These are phyloP conservation scores for Pythium diclinum DNA, from an alignment of 352 stramenopile genomes.

Conservation along the genomic window DNA sequence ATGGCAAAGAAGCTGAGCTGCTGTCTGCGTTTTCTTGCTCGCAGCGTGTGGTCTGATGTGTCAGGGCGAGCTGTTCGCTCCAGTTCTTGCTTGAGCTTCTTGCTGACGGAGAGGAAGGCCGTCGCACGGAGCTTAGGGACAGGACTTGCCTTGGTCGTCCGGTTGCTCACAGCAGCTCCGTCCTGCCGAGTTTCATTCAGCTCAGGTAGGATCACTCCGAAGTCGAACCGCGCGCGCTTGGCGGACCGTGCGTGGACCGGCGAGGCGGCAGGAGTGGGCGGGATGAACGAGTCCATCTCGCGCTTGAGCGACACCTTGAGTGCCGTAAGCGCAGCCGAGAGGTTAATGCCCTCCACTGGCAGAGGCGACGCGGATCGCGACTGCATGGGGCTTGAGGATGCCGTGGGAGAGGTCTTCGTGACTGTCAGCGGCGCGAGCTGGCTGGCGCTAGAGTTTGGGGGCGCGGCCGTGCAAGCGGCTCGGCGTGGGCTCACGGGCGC, in stretches of 20 bases:
- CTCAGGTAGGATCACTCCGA: slow-evolving; percentile 28
- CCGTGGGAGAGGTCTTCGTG: slow-evolving; percentile 9
- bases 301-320: slow-evolving; percentile 78
- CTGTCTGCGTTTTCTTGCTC: slow-evolving; percentile 52
- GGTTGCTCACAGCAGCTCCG: slow-evolving; percentile 6
- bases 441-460: slow-evolving; percentile 10
- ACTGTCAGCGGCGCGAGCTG: slow-evolving; percentile 10
- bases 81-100: slow-evolving; percentile 68
- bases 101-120: slow-evolving; percentile 70
- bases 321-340: slow-evolving; percentile 54
- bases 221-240: slow-evolving; percentile 69
- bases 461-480: background rate
- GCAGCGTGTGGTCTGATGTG: slow-evolving; percentile 40
- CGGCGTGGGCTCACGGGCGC: slow-evolving; percentile 17
- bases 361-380: slow-evolving; percentile 5
- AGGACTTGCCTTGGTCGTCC: slow-evolving; percentile 30
- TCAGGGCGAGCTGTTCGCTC: slow-evolving; percentile 44
- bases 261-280: slow-evolving; percentile 67
- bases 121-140: slow-evolving; percentile 37
- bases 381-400: slow-evolving; percentile 17
- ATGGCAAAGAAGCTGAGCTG: slow-evolving; percentile 83
- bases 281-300: slow-evolving; percentile 65
- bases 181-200: slow-evolving; percentile 20
- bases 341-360: slow-evolving; percentile 38
- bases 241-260: slow-evolving; percentile 41